Evolutionary conservation across 2,329 filamentous ascomycete genomes (phyloP), one percentile per base, ranked within the genome.

Genomic region (Elsinoe perseae): DNA sequence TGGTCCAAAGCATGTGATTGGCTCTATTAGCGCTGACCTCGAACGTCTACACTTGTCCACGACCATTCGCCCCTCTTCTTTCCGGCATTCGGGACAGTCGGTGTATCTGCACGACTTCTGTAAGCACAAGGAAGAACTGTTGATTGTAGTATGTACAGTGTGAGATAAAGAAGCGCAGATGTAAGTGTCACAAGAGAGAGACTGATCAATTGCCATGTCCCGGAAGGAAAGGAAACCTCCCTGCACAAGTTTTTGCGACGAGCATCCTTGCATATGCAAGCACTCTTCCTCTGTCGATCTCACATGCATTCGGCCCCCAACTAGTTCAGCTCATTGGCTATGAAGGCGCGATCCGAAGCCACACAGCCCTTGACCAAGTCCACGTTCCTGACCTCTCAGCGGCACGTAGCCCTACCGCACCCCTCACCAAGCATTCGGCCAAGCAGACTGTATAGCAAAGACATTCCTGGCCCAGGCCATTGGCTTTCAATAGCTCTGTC

Each of bases 361-460:
- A 52, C 48, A 52, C 48, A 52, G 48, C 48, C 48, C 18, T 4
- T 21, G n/a, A n/a, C 30, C 48, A 52, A 52, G 48, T 10, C 48
- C 30, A 38, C 48, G 48, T 52, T 36, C 48, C 48, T 52, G 28
- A 52, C 48, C 48, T 52, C 48, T 52, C 48, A 52, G 48, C 48
- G 48, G 48, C 48, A 52, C 48, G 30, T 48, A 50, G 48, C 54
- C 53, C 50, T 58, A 53, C 54, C 54, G 43, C 53, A 38, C 46
- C 54, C 57, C 42, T 50, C 20, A 48, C 53, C 57, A 48, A 56
- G 38, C 54, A 56, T 58, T 46, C 48, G 56, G 57, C 57, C 57
- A 58, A 58, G 57, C 54, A 32, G 48, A 46, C 23, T 23, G 44
- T 52, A 27, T 40, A 18, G 27, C 23, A 42, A 34, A n/a, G 16